Percentiles rank a stretch among this genome's conserved stretches.
phyloP scores from a whole-genome alignment of 139 green algal genomes.

The Coelastrella sp. region DNA sequence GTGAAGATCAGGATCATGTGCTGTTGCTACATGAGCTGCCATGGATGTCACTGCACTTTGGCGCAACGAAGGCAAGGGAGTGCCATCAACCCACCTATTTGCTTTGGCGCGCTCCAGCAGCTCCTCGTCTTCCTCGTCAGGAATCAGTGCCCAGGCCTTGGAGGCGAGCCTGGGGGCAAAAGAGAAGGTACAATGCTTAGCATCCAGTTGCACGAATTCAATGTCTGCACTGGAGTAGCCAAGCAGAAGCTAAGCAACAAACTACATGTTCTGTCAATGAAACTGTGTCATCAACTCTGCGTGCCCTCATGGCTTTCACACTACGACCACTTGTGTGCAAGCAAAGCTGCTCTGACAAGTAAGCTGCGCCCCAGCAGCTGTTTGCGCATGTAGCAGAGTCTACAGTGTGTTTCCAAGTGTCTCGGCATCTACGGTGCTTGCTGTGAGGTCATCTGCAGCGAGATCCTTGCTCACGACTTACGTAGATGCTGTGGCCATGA shows the following conservation, averaged over 20 bases:
- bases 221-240: too few relatives aligned
- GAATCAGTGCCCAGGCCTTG: slow-evolving; percentile 52
- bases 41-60: background rate
- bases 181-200: too few relatives aligned
- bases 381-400: background rate
- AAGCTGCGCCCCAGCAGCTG: too few relatives aligned
- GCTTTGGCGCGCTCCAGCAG: slow-evolving; percentile 73
- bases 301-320: background rate
- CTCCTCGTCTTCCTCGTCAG: slow-evolving; percentile 84
- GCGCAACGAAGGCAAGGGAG: background rate
- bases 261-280: too few relatives aligned
- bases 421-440: background rate
- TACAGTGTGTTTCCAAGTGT: background rate
- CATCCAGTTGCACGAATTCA: too few relatives aligned
- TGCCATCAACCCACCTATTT: slow-evolving; percentile 47
- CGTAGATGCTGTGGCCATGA: slow-evolving; percentile 22
- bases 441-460: background rate
- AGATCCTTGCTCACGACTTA: background rate
- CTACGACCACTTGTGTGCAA: too few relatives aligned
- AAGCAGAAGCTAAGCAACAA: too few relatives aligned
- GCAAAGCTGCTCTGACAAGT: too few relatives aligned
- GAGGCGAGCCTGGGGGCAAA: background rate
- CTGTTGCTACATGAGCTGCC: too few relatives aligned
- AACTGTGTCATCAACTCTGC: background rate
- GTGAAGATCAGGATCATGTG: too few relatives aligned